Percentiles rank a stretch among this genome's conserved stretches.
phyloP scores from a whole-genome alignment of 2,329 filamentous ascomycete genomes.

The Colletotrichum chlorophyti region DNA sequence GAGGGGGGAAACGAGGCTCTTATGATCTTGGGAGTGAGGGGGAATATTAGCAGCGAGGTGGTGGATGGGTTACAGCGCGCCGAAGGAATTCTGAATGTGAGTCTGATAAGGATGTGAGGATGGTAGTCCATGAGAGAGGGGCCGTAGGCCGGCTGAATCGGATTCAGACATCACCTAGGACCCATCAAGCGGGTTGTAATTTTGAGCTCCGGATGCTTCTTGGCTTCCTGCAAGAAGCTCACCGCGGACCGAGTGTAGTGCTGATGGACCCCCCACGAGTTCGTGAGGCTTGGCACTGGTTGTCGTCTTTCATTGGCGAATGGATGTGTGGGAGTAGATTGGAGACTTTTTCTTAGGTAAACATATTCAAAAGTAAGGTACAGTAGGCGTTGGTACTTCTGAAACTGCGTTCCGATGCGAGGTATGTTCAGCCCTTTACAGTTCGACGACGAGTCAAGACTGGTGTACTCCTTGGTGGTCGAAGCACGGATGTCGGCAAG shows the following conservation, averaged over 20 bases:
- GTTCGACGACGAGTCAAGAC: no score
- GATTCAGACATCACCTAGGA: no score
- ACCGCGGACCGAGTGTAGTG: neutral
- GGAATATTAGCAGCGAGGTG: constrained; percentile 64
- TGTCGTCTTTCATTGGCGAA: constrained; percentile 13
- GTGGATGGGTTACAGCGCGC: constrained; percentile 54
- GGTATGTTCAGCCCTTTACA: no score
- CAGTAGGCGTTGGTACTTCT: no score
- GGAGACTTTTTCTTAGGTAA: neutral
- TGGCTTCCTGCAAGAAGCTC: neutral
- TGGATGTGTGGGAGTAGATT: neutral
- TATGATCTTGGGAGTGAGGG: constrained; percentile 82
- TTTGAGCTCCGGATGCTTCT: neutral
- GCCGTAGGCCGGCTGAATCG: no score
- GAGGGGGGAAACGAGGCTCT: constrained; percentile 69
- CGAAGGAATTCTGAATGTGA: constrained; percentile 63
- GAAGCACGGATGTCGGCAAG: neutral
- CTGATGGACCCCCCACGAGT: constrained; percentile 11
- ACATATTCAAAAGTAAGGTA: no score
- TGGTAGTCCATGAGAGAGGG: no score
- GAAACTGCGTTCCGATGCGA: no score
- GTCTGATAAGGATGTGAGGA: constrained; percentile 52
- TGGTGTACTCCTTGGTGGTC: no score
- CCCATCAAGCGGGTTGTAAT: no score
- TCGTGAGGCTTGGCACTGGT: constrained; percentile 15